Evolutionary conservation across 768 basidiomycete species (phyloP).

Genomic region (Suillus variegatus): DNA sequence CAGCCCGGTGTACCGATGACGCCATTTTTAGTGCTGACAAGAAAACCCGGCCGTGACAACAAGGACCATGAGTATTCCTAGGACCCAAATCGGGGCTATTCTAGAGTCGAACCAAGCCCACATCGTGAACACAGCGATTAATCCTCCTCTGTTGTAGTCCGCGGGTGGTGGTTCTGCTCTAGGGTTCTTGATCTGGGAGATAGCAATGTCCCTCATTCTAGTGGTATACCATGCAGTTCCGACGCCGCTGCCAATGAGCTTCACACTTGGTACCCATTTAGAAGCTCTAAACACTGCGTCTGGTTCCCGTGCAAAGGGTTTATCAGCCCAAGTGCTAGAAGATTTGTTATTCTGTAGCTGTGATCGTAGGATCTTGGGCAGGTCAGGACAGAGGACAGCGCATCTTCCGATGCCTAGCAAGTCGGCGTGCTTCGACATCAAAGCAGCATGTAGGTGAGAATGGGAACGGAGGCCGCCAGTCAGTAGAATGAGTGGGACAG

Average conservation of each 20-base stretch:
- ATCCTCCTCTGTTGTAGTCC: constrained; percentile 34
- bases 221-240: constrained; percentile 69
- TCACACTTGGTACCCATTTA: constrained; percentile 44
- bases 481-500: constrained; percentile 66
- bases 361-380: constrained; percentile 45
- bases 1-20: not conserved
- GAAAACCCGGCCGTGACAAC: not conserved
- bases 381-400: constrained; percentile 60
- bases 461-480: constrained; percentile 79
- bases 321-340: constrained; percentile 17
- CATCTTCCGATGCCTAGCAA: constrained; percentile 76
- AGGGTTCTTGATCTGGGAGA: constrained; percentile 11
- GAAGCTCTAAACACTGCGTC: constrained; percentile 21
- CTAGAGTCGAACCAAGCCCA: constrained; percentile 43
- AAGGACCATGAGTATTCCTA: not conserved
- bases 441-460: constrained; percentile 51
- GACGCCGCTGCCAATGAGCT: constrained; percentile 65
- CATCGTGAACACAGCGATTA: constrained; percentile 44
- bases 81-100: not conserved
- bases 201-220: constrained; percentile 53
- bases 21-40: not conserved
- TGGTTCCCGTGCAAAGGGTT: constrained; percentile 44
- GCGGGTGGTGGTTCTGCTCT: constrained; percentile 12
- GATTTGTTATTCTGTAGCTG: constrained; percentile 8
- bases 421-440: constrained; percentile 60